These are phyloP conservation scores for Colletotrichum plurivorum DNA, from an alignment of 2,329 filamentous ascomycete species.

Conservation along the genomic window DNA sequence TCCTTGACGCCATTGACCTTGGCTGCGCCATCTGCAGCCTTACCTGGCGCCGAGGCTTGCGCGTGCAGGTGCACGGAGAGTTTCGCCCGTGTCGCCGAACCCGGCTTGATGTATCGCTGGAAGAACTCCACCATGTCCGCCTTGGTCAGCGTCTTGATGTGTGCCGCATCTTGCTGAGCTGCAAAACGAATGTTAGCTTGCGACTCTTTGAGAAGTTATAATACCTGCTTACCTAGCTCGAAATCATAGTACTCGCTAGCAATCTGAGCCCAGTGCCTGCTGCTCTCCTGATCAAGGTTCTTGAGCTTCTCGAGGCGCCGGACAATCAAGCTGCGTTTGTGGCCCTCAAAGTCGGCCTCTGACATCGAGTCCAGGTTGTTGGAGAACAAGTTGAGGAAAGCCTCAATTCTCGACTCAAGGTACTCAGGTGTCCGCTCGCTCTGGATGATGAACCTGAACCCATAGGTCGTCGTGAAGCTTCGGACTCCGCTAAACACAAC, in stretches of 20 bases:
- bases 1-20: constrained; percentile 49
- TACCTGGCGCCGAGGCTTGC: constrained; percentile 66
- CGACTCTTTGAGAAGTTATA: neutral
- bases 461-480: constrained; percentile 81
- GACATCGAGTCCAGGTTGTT: constrained; percentile 81
- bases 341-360: constrained; percentile 86
- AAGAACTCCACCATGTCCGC: constrained; percentile 86
- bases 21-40: constrained; percentile 61
- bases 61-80: constrained; percentile 87
- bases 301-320: constrained; percentile 92
- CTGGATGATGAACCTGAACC: constrained; percentile 92
- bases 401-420: constrained; percentile 88
- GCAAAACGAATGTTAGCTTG: constrained; percentile 40
- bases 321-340: constrained; percentile 91
- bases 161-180: constrained; percentile 83
- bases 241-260: constrained; percentile 92
- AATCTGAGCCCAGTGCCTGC: constrained; percentile 88
- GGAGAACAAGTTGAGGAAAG: constrained; percentile 80
- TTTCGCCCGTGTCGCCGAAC: constrained; percentile 83
- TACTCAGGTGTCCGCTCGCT: constrained; percentile 89
- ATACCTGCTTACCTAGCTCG: constrained; percentile 75
- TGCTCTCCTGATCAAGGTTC: constrained; percentile 89
- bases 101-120: constrained; percentile 79
- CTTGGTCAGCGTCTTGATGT: constrained; percentile 83
- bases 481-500: constrained; percentile 89